Conservation (phyloP, 495 filamentous ascomycete species). For the Glutinoglossum americanum region DNA sequence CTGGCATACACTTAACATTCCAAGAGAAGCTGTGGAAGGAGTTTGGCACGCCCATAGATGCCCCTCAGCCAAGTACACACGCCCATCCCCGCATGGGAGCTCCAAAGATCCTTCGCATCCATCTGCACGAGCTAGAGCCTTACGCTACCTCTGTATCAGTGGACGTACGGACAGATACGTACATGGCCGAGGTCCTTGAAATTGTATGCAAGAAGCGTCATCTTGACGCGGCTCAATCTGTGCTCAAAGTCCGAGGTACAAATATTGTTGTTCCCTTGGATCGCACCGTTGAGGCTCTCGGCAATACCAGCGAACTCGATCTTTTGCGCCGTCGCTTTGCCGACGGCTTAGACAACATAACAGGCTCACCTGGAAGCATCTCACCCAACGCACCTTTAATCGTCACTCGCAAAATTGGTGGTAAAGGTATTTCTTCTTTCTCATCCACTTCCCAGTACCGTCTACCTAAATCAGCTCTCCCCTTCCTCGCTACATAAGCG, state of each 20-base stretch:
- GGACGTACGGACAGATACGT: conserved; percentile 79
- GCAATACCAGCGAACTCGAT: conserved; percentile 65
- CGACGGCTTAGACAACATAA: conserved; percentile 43
- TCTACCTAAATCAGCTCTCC: background rate
- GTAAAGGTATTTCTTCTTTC: conserved; percentile 9
- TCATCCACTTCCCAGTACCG: background rate
- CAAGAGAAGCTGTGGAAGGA: conserved; percentile 1
- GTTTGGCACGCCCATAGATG: conserved; percentile 18
- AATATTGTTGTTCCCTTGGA: conserved; percentile 70
- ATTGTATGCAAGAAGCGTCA: conserved; percentile 75
- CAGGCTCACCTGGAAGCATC: conserved; percentile 58
- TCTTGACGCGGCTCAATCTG: conserved; percentile 71
- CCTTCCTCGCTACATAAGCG: background rate
- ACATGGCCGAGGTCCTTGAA: conserved; percentile 82
- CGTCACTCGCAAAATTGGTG: conserved; percentile 22
- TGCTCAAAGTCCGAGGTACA: conserved; percentile 69
- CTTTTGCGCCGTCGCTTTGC: conserved; percentile 69
- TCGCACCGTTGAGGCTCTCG: conserved; percentile 74
- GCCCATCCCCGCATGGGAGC: conserved; percentile 49
- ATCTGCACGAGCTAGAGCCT: conserved; percentile 52
- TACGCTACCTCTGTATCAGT: conserved; percentile 42
- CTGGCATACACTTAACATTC: background rate
- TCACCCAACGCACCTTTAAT: conserved; percentile 60
- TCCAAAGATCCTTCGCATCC: conserved; percentile 69
- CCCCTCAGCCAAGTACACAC: conserved; percentile 21